phyloP scores from a whole-genome alignment of 257 asterid genomes.

The Solanum verrucosum region DNA sequence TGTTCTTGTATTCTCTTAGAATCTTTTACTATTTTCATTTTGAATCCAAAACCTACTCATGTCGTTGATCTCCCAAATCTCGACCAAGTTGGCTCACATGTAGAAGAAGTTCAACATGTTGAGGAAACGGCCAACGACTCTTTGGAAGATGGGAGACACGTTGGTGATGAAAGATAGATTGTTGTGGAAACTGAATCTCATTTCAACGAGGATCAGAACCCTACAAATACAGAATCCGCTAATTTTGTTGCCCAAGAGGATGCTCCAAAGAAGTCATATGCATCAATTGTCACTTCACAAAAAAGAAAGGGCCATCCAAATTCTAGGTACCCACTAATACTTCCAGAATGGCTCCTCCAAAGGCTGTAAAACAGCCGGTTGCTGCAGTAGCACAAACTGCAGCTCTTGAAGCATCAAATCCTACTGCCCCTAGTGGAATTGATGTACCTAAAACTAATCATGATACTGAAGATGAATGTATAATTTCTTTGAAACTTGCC shows the following conservation, averaged over 20 bases:
- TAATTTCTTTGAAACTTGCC: neutral
- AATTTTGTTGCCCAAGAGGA: slow-evolving; percentile 43
- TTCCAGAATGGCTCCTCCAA: slow-evolving; percentile 17
- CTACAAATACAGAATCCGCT: slow-evolving; percentile 22
- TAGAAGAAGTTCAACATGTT: slow-evolving; percentile 32
- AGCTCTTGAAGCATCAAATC: slow-evolving; percentile 26
- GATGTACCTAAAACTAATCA: slow-evolving; percentile 23
- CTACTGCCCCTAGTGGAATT: slow-evolving; percentile 1
- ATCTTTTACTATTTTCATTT: slow-evolving; percentile 8
- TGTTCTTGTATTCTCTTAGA: neutral
- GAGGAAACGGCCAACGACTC: slow-evolving; percentile 30
- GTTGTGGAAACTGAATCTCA: slow-evolving; percentile 34
- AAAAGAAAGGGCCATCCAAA: slow-evolving; percentile 43
- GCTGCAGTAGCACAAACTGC: slow-evolving; percentile 25
- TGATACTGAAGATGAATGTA: slow-evolving; percentile 53
- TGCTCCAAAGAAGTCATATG: slow-evolving; percentile 75
- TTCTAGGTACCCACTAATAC: slow-evolving; percentile 43
- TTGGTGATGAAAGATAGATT: slow-evolving; percentile 26
- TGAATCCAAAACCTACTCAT: slow-evolving; percentile 45
- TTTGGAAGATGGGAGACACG: slow-evolving; percentile 37
- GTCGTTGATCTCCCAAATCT: slow-evolving; percentile 33
- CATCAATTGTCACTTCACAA: slow-evolving; percentile 66
- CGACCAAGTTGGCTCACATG: slow-evolving; percentile 25
- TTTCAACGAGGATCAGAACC: slow-evolving; percentile 27
- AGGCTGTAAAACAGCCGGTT: slow-evolving; percentile 33